Evolutionary conservation across 495 filamentous ascomycete genomes (phyloP), one percentile per base, ranked within the genome.

Genomic region (Talaromyces trachyspermus): DNA sequence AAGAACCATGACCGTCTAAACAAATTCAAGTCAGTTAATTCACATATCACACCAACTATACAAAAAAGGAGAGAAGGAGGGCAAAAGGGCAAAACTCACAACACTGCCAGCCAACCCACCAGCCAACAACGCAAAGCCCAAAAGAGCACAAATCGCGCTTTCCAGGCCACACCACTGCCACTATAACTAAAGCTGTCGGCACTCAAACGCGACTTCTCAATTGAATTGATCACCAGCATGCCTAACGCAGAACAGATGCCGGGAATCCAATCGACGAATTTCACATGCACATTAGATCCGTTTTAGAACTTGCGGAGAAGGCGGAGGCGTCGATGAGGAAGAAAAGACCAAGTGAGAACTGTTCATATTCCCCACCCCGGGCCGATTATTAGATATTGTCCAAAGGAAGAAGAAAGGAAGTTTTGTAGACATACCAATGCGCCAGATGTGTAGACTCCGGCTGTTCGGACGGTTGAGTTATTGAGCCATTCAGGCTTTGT

Each of bases 321-420:
- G 88, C 79, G 15, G 92, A 84, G 35, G 85, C 81, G 65, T 99
- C 94, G 69, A 99, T 80, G 56, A 96, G 80, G 73, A 87, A 83
- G 82, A 91, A 99, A 79, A 97, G 92, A 35, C 89, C 92, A 51
- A 95, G 79, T 42, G 94, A 90, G 77, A 96, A 97, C 94, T 99
- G 48, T 19, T 30, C 15, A 48, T 29, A 14, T 43, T 43, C 50
- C n/a, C n/a, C n/a, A n/a, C n/a, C n/a, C n/a, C n/a, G n/a, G n/a
- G n/a, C n/a, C n/a, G n/a, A n/a, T 61, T 56, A 62, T 58, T 38
- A 35, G 42, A 7, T 24, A 46, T 32, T 15, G 35, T 4, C n/a
- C 30, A n/a, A 37, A 39, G 27, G 25, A 32, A 8, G 14, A 19
- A 6, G 18, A 39, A 11, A 18, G 43, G 46, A 43, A 43, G 22